Conservation (phyloP, 139 green algal species). For the Chlamydomonas applanata region DNA sequence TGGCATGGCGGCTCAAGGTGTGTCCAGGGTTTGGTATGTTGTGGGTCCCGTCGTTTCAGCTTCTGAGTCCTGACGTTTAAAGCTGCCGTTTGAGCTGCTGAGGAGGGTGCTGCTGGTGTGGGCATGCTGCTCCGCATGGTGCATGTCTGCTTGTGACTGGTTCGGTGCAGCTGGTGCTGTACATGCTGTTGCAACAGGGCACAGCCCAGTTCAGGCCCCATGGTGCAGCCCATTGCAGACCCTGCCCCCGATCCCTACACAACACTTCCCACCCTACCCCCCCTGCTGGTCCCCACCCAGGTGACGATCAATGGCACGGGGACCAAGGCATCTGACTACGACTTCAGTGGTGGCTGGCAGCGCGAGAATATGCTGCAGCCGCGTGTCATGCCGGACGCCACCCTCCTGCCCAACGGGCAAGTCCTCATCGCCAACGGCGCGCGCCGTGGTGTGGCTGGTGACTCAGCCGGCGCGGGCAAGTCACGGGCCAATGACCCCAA, state of each 20-base stretch:
- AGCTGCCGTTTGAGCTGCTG: too few relatives aligned
- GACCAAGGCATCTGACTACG: not conserved
- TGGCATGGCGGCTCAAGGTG: conserved; percentile 17
- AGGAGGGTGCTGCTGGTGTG: too few relatives aligned
- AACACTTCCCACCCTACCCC: not conserved
- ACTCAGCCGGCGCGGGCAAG: conserved; percentile 14
- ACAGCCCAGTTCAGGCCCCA: too few relatives aligned
- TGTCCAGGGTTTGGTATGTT: not conserved
- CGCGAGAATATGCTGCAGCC: conserved; percentile 26
- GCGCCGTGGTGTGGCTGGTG: conserved; percentile 22
- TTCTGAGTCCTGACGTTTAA: too few relatives aligned
- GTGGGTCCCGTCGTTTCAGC: too few relatives aligned
- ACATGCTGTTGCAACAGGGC: too few relatives aligned
- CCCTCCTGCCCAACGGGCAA: conserved; percentile 41
- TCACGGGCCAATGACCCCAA: conserved; percentile 27
- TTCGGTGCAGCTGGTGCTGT: too few relatives aligned
- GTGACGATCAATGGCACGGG: not conserved
- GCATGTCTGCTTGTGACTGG: too few relatives aligned
- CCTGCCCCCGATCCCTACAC: not conserved
- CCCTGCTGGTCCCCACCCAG: conserved; percentile 7
- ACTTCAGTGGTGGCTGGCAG: conserved; percentile 21
- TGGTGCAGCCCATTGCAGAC: not conserved
- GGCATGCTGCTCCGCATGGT: too few relatives aligned
- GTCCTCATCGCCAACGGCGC: conserved; percentile 33
- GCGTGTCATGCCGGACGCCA: conserved; percentile 29